Conservation (phyloP, 179 eudicot genomes). For the Beta corolliflora region DNA sequence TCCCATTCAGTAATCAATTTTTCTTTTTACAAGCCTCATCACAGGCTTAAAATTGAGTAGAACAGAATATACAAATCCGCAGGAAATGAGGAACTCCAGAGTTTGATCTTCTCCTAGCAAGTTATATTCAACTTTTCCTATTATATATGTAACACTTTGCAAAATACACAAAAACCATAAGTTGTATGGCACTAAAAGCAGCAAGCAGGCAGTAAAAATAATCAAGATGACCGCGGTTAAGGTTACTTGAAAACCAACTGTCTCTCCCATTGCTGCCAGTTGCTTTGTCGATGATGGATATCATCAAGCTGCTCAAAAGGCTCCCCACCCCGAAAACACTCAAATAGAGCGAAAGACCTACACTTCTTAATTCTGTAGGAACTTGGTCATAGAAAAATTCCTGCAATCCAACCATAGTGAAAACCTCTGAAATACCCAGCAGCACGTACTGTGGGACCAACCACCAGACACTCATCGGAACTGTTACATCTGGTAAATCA, state of each 20-base stretch:
- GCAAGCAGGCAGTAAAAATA: constrained; percentile 75
- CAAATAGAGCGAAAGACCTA: constrained; percentile 57
- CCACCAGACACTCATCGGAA: constrained; percentile 81
- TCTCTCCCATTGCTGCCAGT: constrained; percentile 40
- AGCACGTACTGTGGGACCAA: constrained; percentile 60
- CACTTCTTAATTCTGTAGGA: constrained; percentile 58
- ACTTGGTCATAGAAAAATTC: constrained; percentile 80
- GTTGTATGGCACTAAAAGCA: constrained; percentile 44
- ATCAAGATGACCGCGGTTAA: constrained; percentile 69
- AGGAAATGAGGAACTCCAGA: neutral
- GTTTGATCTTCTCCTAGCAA: neutral
- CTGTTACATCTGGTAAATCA: constrained; percentile 42
- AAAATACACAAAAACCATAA: constrained; percentile 40
- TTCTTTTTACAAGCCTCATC: constrained; percentile 1
- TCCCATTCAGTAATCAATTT: neutral
- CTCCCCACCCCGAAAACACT: constrained; percentile 60
- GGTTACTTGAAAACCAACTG: constrained; percentile 67
- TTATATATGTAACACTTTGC: constrained; percentile 58
- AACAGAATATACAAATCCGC: neutral
- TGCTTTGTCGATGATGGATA: constrained; percentile 45
- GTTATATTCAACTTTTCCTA: constrained; percentile 18
- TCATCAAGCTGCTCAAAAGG: constrained; percentile 57
- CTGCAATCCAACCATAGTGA: constrained; percentile 71
- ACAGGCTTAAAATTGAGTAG: neutral
- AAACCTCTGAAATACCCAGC: constrained; percentile 62